A percentile compares a stretch with the other conserved stretches of the same genome.
These are phyloP conservation scores for Arabidopsis arenosa DNA, from an alignment of 345 rosid genomes.

Conservation along the genomic window DNA sequence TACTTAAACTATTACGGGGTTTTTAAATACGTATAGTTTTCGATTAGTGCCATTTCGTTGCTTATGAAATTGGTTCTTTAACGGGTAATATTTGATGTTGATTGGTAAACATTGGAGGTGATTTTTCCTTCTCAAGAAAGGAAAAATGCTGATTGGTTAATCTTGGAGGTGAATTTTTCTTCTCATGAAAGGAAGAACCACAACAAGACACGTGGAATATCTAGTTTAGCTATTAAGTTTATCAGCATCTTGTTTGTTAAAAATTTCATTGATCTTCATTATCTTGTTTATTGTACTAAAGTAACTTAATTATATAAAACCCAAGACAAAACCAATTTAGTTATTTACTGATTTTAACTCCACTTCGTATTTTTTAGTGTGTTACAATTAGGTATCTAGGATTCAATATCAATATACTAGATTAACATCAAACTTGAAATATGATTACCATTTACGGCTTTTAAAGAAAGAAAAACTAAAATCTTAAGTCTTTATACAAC, in stretches of 20 bases:
- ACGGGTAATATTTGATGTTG: neutral
- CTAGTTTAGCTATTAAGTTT: no score
- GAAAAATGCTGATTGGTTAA: neutral
- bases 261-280: neutral
- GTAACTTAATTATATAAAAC: no score
- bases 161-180: neutral
- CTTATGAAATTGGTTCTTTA: no score
- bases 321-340: no score
- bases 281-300: neutral
- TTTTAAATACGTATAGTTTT: neutral
- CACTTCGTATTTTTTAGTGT: no score
- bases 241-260: neutral
- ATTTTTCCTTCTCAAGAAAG: neutral
- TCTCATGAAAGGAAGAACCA: neutral
- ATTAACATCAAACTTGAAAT: no score
- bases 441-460: no score
- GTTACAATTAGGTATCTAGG: no score
- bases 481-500: no score
- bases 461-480: no score
- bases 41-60: neutral
- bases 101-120: neutral
- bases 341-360: no score
- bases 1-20: neutral
- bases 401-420: no score
- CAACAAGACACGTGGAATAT: neutral